phyloP scores from a whole-genome alignment of 371 early-diverging fungal genomes.

The Lichtheimia ramosa region DNA sequence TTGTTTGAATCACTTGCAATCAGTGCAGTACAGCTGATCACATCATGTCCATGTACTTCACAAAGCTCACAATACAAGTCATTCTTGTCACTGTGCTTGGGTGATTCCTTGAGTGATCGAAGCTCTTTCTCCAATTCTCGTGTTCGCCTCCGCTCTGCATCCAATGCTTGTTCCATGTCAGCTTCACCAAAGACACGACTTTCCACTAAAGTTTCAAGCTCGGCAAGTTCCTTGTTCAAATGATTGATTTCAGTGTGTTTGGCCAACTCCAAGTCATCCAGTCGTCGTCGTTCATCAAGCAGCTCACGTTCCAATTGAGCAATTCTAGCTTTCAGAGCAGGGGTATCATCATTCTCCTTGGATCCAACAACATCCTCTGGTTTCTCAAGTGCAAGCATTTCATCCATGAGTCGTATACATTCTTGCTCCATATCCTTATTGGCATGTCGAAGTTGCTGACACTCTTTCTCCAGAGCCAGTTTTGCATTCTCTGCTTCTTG shows the following conservation, averaged over 20 bases:
- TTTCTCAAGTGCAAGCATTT: slow-evolving; percentile 47
- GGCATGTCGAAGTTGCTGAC: slow-evolving; percentile 53
- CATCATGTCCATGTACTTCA: slow-evolving; percentile 57
- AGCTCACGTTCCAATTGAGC: slow-evolving; percentile 46
- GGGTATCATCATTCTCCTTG: background rate
- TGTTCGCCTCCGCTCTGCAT: slow-evolving; percentile 32
- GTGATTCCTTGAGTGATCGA: background rate
- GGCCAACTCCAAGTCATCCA: slow-evolving; percentile 48
- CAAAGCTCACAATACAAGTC: slow-evolving; percentile 59
- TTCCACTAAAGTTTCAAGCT: slow-evolving; percentile 72
- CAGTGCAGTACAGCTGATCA: slow-evolving; percentile 46
- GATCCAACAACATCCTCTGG: slow-evolving; percentile 16
- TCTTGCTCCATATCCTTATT: slow-evolving; percentile 71
- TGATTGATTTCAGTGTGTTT: slow-evolving; percentile 50
- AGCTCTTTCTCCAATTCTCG: slow-evolving; percentile 10
- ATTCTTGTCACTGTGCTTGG: background rate
- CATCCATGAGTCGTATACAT: slow-evolving; percentile 72
- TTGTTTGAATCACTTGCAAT: background rate
- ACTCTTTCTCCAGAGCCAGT: slow-evolving; percentile 43
- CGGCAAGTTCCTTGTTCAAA: slow-evolving; percentile 66
- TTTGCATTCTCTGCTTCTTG: slow-evolving; percentile 25
- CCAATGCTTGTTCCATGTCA: slow-evolving; percentile 64
- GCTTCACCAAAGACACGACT: slow-evolving; percentile 69
- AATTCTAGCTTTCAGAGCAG: background rate
- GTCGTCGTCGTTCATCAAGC: slow-evolving; percentile 41